Evolutionary conservation across 768 basidiomycete species (phyloP).

Genomic region (Sutorius australiensis): DNA sequence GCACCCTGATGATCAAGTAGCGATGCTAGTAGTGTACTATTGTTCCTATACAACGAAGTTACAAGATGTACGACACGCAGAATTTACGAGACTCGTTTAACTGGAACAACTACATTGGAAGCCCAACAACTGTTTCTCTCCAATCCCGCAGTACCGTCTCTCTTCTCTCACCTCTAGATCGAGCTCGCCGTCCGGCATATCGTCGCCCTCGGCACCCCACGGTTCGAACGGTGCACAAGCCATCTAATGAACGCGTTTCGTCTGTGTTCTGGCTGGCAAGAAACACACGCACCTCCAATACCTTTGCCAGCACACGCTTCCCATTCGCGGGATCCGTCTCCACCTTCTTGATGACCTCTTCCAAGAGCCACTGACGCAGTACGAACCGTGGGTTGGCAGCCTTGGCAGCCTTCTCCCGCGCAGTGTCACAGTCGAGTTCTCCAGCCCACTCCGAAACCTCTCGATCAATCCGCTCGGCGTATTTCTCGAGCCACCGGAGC

Average conservation of each 20-base stretch:
- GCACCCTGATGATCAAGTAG: conserved; percentile 21
- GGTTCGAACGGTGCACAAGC: conserved; percentile 77
- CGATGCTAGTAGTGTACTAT: conserved; percentile 1
- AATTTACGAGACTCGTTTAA: conserved; percentile 31
- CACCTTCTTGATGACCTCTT: conserved; percentile 81
- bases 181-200: conserved; percentile 42
- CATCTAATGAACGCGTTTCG: conserved; percentile 54
- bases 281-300: conserved; percentile 60
- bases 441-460: conserved; percentile 48
- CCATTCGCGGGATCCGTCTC: conserved; percentile 63
- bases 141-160: conserved; percentile 71
- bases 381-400: conserved; percentile 86
- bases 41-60: not conserved
- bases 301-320: conserved; percentile 69
- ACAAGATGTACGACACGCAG: not conserved
- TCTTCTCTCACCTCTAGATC: conserved; percentile 65
- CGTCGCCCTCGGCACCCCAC: conserved; percentile 76
- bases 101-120: conserved; percentile 96
- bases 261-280: not conserved
- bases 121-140: conserved; percentile 71
- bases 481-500: conserved; percentile 61
- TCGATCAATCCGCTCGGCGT: conserved; percentile 52
- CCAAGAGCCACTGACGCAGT: conserved; percentile 91
- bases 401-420: conserved; percentile 49
- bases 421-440: conserved; percentile 38